These are phyloP conservation scores for Rhodotorula sphaerocarpa DNA, from an alignment of 768 basidiomycete genomes.

Conservation along the genomic window DNA sequence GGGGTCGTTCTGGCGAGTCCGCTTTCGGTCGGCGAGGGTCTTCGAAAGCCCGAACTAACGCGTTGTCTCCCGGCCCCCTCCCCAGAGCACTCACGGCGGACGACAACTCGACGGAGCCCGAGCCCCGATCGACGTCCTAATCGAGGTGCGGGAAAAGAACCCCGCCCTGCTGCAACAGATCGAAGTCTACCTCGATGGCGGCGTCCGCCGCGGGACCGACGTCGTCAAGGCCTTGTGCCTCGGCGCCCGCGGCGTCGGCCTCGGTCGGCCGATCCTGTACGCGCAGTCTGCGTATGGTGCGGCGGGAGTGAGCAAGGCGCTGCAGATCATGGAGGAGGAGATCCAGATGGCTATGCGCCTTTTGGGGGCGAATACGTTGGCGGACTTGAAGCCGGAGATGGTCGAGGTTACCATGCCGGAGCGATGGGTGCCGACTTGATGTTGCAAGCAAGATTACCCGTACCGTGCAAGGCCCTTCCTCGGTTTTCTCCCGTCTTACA, in stretches of 20 bases:
- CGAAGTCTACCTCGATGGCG: slow-evolving; percentile 50
- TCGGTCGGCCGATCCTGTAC: slow-evolving; percentile 78
- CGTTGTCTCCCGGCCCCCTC: background rate
- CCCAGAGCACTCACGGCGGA: slow-evolving; percentile 43
- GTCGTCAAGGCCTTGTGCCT: slow-evolving; percentile 47
- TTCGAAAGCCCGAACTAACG: too few species aligned
- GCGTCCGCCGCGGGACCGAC: slow-evolving; percentile 50
- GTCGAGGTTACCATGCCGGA: slow-evolving; percentile 16
- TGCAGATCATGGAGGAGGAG: slow-evolving; percentile 45
- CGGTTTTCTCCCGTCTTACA: too few species aligned
- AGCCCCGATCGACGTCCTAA: slow-evolving; percentile 58
- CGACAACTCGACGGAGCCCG: slow-evolving; percentile 73
- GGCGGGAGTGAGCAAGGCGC: slow-evolving; percentile 37
- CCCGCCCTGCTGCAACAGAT: slow-evolving; percentile 44
- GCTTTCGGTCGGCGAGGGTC: too few species aligned
- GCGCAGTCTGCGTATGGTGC: slow-evolving; percentile 48
- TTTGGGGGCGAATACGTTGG: slow-evolving; percentile 44
- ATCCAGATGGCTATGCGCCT: slow-evolving; percentile 45
- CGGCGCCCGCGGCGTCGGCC: slow-evolving; percentile 74
- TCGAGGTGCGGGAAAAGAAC: slow-evolving; percentile 44
- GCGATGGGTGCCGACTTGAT: slow-evolving; percentile 8
- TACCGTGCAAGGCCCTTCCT: too few species aligned
- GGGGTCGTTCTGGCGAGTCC: slow-evolving; percentile 18
- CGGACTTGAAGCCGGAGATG: slow-evolving; percentile 43
- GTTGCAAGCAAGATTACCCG: too few species aligned